A percentile compares a stretch with the other conserved stretches of the same genome.
phyloP scores from a whole-genome alignment of 2,329 filamentous ascomycete genomes.

The Penicillium paneum region DNA sequence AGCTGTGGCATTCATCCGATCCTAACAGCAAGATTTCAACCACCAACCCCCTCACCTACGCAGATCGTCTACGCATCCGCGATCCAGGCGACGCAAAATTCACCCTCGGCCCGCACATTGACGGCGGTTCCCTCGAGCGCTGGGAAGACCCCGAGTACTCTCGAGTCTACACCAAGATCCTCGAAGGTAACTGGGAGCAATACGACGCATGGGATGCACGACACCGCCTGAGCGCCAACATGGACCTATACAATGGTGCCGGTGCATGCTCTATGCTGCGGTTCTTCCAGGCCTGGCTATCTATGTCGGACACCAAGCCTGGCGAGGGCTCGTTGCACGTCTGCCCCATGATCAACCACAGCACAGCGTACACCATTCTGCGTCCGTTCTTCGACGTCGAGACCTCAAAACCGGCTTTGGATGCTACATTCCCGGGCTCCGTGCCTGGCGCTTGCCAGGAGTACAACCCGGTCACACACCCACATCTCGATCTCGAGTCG shows the following conservation, averaged over 20 bases:
- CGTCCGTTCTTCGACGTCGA: slow-evolving; percentile 74
- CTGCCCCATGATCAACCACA: slow-evolving; percentile 71
- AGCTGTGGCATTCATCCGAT: slow-evolving; percentile 60
- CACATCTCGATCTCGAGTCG: slow-evolving; percentile 63
- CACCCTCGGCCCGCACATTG: slow-evolving; percentile 68
- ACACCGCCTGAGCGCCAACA: slow-evolving; percentile 63
- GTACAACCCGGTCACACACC: slow-evolving; percentile 61
- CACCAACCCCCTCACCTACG: slow-evolving; percentile 63
- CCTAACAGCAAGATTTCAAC: slow-evolving; percentile 48
- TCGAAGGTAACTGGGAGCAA: slow-evolving; percentile 71
- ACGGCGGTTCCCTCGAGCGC: slow-evolving; percentile 70
- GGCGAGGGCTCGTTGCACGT: slow-evolving; percentile 77
- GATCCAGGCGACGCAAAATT: slow-evolving; percentile 68
- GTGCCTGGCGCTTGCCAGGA: slow-evolving; percentile 67
- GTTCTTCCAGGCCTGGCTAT: slow-evolving; percentile 85
- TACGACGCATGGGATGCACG: slow-evolving; percentile 81
- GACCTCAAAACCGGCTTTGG: slow-evolving; percentile 41
- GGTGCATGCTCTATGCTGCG: slow-evolving; percentile 82
- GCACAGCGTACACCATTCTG: slow-evolving; percentile 76
- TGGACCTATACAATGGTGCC: slow-evolving; percentile 74
- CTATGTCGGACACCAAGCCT: slow-evolving; percentile 68
- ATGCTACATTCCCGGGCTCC: slow-evolving; percentile 63
- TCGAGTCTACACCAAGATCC: slow-evolving; percentile 69
- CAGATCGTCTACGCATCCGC: slow-evolving; percentile 68
- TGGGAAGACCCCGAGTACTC: slow-evolving; percentile 72